These are phyloP conservation scores for Fusarium beomiforme DNA, from an alignment of 2,329 filamentous ascomycete genomes.

Conservation along the genomic window DNA sequence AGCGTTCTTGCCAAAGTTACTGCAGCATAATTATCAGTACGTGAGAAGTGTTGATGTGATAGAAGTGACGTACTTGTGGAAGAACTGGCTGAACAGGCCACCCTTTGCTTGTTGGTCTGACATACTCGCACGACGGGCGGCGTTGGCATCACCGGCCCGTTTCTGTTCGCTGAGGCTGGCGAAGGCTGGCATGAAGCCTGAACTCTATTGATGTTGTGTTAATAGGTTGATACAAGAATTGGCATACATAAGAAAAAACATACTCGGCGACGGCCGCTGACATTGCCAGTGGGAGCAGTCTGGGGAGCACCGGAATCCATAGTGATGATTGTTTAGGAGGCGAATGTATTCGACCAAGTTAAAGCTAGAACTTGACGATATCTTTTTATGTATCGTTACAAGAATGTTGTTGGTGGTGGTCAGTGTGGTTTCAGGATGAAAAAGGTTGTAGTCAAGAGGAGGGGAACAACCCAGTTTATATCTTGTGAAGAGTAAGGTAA, in stretches of 20 bases:
- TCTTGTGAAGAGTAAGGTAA: constrained; percentile 10
- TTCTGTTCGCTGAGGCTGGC: constrained; percentile 63
- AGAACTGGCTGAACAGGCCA: constrained; percentile 62
- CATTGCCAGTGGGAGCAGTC: constrained; percentile 23
- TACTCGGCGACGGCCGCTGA: constrained; percentile 46
- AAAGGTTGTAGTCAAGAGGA: not conserved
- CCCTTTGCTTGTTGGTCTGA: constrained; percentile 61
- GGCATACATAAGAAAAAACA: not conserved
- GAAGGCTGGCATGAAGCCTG: constrained; percentile 59
- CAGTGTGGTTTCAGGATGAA: not conserved
- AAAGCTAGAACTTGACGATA: too few relatives aligned
- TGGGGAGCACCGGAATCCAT: constrained; percentile 47
- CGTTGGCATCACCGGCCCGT: constrained; percentile 55
- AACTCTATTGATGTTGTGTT: constrained; percentile 49
- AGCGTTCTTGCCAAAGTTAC: constrained; percentile 49
- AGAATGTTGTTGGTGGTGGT: too few relatives aligned
- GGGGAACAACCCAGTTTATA: constrained; percentile 23
- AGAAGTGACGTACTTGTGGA: constrained; percentile 56
- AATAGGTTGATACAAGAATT: not conserved
- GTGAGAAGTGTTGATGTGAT: not conserved
- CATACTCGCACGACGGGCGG: constrained; percentile 64
- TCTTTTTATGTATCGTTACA: too few relatives aligned
- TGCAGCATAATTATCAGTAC: constrained; percentile 17
- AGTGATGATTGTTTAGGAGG: constrained; percentile 11
- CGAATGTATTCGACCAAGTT: not conserved